Evolutionary conservation across 371 early-diverging fungal genomes (phyloP).

Genomic region (Rhizopus microsporus): DNA sequence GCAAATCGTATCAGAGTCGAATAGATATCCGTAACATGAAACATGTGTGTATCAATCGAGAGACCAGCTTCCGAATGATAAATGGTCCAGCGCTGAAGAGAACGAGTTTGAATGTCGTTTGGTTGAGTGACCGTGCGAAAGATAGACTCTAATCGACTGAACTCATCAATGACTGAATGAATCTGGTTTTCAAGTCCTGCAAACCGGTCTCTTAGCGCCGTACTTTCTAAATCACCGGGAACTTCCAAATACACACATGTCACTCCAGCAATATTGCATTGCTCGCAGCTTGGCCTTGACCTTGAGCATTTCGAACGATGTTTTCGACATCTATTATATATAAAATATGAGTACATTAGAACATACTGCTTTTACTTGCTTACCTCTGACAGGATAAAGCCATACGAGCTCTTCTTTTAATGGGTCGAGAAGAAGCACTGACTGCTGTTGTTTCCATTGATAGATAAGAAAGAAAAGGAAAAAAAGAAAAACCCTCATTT

Average conservation of each 20-base stretch:
- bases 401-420: conserved; percentile 44
- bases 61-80: conserved; percentile 26
- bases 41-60: conserved; percentile 46
- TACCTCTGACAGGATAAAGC: conserved; percentile 54
- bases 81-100: conserved; percentile 28
- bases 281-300: conserved; percentile 41
- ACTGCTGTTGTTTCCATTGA: conserved; percentile 9
- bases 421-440: conserved; percentile 13
- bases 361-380: background rate
- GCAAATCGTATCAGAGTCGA: conserved; percentile 41
- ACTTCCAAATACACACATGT: conserved; percentile 40
- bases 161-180: conserved; percentile 39
- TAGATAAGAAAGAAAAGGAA: conserved; percentile 5
- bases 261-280: conserved; percentile 36
- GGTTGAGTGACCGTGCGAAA: conserved; percentile 14
- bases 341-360: background rate
- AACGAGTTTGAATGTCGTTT: conserved; percentile 21
- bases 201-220: conserved; percentile 48
- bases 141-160: conserved; percentile 39
- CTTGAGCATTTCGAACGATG: conserved; percentile 52
- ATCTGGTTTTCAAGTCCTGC: conserved; percentile 47
- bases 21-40: conserved; percentile 43
- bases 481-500: background rate
- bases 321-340: conserved; percentile 37
- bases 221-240: conserved; percentile 53